These are phyloP conservation scores for Microthyrium microscopicum DNA, from an alignment of 2,329 filamentous ascomycete species.

Conservation along the genomic window DNA sequence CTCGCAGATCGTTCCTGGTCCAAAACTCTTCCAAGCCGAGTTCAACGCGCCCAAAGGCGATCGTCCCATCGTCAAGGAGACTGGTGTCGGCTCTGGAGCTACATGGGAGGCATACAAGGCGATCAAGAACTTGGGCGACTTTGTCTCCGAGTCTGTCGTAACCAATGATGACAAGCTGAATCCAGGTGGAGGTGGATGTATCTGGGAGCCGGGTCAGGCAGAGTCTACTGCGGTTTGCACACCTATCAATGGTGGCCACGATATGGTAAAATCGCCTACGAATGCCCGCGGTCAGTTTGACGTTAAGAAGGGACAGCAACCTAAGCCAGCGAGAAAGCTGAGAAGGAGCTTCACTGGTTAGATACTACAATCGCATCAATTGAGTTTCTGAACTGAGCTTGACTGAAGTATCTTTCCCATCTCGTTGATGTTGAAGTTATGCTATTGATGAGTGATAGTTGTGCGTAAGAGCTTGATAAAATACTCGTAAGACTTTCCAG, in stretches of 20 bases:
- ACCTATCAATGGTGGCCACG: not conserved
- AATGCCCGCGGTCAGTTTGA: not conserved
- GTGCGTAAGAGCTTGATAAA: too few species aligned
- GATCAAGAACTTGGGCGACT: not conserved
- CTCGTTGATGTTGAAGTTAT: too few species aligned
- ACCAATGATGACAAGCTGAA: not conserved
- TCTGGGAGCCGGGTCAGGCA: too few species aligned
- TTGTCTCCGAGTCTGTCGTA: not conserved
- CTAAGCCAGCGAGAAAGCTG: too few species aligned
- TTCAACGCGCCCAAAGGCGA: not conserved
- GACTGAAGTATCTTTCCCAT: too few species aligned
- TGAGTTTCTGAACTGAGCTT: too few species aligned
- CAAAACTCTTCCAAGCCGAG: not conserved
- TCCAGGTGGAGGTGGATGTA: too few species aligned
- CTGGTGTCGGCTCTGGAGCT: not conserved
- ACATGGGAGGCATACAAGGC: not conserved
- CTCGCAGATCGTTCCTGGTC: slow-evolving; percentile 2
- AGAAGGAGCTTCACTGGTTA: too few species aligned
- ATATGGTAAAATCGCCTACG: not conserved
- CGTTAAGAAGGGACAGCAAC: not conserved
- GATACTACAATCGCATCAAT: too few species aligned
- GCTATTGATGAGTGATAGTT: too few species aligned
- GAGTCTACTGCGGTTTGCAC: too few species aligned
- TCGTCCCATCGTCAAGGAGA: not conserved
- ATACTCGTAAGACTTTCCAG: too few species aligned